phyloP scores from a whole-genome alignment of 495 filamentous ascomycete species.

The Jackrogersella minutella region DNA sequence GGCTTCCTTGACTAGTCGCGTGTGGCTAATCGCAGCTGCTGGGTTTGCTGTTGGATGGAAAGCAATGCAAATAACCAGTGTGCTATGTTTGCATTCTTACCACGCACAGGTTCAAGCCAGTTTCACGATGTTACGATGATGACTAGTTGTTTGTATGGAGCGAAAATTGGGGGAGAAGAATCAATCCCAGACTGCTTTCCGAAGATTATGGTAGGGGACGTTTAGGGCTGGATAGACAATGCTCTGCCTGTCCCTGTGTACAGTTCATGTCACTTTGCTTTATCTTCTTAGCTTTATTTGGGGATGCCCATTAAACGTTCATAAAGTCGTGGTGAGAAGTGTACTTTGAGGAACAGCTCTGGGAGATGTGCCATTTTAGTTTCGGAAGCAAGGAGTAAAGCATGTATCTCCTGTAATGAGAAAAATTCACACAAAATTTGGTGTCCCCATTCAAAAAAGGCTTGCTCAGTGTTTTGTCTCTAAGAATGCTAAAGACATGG shows the following conservation, averaged over 20 bases:
- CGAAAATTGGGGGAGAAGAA: conserved; percentile 14
- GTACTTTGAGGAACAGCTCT: conserved; percentile 10
- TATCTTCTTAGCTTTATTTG: conserved; percentile 14
- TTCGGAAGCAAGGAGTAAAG: conserved; percentile 19
- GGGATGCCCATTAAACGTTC: conserved; percentile 9
- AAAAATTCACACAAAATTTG: not conserved
- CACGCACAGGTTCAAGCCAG: not conserved
- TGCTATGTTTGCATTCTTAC: conserved; percentile 14
- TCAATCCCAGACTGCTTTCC: conserved; percentile 32
- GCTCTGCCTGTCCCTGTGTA: conserved; percentile 34
- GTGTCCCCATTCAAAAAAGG: conserved; percentile 25
- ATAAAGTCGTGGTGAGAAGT: conserved; percentile 7
- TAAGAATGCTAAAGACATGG: not conserved
- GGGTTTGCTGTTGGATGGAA: conserved; percentile 25
- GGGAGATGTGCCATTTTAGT: conserved; percentile 10
- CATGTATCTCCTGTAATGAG: conserved; percentile 26
- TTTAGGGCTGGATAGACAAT: conserved; percentile 19
- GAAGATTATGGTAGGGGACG: conserved; percentile 6
- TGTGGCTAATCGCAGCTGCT: not conserved
- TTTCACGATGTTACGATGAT: conserved; percentile 43
- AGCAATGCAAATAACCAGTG: not conserved
- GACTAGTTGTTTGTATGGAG: conserved; percentile 19
- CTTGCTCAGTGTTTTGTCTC: conserved; percentile 1
- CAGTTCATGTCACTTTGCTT: conserved; percentile 30
- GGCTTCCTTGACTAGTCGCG: conserved; percentile 34